These are phyloP conservation scores for Flammula alnicola DNA, from an alignment of 1,284 basidiomycete genomes.

Conservation along the genomic window DNA sequence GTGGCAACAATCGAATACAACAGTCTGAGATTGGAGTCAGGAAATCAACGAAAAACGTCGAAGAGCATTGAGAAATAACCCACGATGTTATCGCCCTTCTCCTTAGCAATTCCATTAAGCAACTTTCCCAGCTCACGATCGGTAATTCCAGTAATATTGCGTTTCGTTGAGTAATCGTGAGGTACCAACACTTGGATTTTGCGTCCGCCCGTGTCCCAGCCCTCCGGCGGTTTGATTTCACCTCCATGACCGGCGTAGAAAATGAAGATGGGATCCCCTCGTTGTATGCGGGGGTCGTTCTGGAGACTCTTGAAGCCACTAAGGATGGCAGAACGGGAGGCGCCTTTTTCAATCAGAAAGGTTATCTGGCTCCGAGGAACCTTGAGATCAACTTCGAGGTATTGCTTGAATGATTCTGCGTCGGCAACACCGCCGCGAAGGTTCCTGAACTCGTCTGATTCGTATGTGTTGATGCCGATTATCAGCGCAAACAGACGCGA, in stretches of 20 bases:
- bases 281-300: neutral
- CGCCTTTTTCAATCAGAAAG: slow-evolving; percentile 1
- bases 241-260: slow-evolving; percentile 16
- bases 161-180: neutral
- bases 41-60: no score
- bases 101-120: neutral
- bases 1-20: slow-evolving; percentile 4
- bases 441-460: neutral
- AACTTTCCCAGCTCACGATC: neutral
- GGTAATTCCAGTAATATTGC: neutral
- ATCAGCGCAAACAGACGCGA: neutral
- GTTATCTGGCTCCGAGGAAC: slow-evolving; percentile 4
- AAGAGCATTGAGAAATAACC: no score
- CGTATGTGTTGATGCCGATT: neutral
- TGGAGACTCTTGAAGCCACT: neutral
- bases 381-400: no score
- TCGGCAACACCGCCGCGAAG: neutral
- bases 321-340: slow-evolving; percentile 6
- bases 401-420: no score
- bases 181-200: slow-evolving; percentile 5
- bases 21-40: neutral
- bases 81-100: slow-evolving; percentile 12
- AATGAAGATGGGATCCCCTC: slow-evolving; percentile 12
- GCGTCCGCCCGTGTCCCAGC: slow-evolving; percentile 38
- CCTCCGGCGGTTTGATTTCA: slow-evolving; percentile 44